Evolutionary conservation across 2,329 filamentous ascomycete species (phyloP).

Genomic region (Fusarium verrucosum): DNA sequence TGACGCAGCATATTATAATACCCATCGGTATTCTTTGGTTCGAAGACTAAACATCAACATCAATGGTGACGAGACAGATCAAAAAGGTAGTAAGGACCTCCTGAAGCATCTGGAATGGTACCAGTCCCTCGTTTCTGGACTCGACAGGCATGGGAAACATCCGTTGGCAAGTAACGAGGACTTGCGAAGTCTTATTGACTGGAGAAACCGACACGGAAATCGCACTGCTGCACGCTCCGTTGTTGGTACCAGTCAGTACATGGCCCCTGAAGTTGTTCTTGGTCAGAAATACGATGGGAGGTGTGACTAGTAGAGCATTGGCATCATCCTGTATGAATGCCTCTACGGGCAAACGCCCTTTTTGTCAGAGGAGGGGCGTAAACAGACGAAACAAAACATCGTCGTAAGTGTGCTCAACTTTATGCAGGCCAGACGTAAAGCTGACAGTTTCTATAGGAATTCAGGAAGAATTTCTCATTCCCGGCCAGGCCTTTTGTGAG

Average conservation of each 20-base stretch:
- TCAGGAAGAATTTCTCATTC: conserved; percentile 75
- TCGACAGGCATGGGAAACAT: conserved; percentile 49
- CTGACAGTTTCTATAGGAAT: conserved; percentile 62
- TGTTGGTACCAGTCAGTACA: conserved; percentile 96
- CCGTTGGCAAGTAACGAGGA: conserved; percentile 41
- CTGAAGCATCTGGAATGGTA: conserved; percentile 49
- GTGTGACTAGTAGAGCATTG: conserved; percentile 97
- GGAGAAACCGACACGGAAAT: conserved; percentile 74
- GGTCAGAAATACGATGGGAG: conserved; percentile 87
- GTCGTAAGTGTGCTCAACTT: conserved; percentile 61
- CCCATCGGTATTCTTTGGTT: conserved; percentile 81
- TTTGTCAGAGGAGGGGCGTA: conserved; percentile 77
- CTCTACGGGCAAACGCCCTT: conserved; percentile 93
- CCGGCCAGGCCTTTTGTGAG: conserved; percentile 73
- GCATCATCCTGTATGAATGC: conserved; percentile 93
- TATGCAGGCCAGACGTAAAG: neutral
- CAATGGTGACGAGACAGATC: conserved; percentile 77
- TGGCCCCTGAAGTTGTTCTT: conserved; percentile 92
- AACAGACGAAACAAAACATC: conserved; percentile 88
- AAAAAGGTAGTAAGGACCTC: conserved; percentile 58
- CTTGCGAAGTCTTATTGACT: conserved; percentile 64
- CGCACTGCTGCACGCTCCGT: conserved; percentile 82
- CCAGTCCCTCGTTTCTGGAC: conserved; percentile 44
- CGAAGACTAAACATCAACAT: conserved; percentile 79
- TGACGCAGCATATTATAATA: conserved; percentile 85